Evolutionary conservation across 768 basidiomycete genomes (phyloP).

Genomic region (Austroboletus eburneus): DNA sequence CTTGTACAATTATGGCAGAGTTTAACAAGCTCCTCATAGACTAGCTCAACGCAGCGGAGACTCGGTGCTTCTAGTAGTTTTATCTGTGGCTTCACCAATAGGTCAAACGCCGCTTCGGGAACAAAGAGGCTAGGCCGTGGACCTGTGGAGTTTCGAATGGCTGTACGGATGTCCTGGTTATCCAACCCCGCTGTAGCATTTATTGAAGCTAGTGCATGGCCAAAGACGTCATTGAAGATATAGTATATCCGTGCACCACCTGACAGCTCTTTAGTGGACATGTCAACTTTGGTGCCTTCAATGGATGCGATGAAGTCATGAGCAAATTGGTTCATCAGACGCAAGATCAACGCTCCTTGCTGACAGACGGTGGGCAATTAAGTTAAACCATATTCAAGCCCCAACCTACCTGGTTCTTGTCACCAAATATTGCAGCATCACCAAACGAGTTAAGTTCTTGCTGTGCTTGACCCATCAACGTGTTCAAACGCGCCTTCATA

Average conservation of each 20-base stretch:
- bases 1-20: constrained; percentile 99
- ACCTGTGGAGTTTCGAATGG: constrained; percentile 97
- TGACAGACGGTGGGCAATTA: constrained; percentile 27
- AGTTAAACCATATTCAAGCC: neutral
- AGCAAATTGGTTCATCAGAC: constrained; percentile 98
- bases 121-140: constrained; percentile 95
- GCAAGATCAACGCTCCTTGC: constrained; percentile 87
- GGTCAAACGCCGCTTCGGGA: constrained; percentile 94
- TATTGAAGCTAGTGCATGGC: constrained; percentile 83
- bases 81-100: constrained; percentile 97
- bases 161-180: constrained; percentile 93
- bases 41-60: constrained; percentile 92
- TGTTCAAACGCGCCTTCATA: constrained; percentile 98
- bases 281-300: constrained; percentile 93
- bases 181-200: constrained; percentile 90
- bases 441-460: constrained; percentile 97
- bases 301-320: constrained; percentile 96
- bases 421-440: constrained; percentile 87
- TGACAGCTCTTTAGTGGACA: constrained; percentile 97
- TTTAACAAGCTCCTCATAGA: constrained; percentile 98
- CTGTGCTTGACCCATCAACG: constrained; percentile 97
- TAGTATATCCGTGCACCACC: constrained; percentile 99
- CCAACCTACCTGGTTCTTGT: constrained; percentile 68
- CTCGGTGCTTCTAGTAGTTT: constrained; percentile 93
- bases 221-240: constrained; percentile 99